Evolutionary conservation across 179 eudicot genomes (phyloP).

Genomic region (Spergularia azorica): DNA sequence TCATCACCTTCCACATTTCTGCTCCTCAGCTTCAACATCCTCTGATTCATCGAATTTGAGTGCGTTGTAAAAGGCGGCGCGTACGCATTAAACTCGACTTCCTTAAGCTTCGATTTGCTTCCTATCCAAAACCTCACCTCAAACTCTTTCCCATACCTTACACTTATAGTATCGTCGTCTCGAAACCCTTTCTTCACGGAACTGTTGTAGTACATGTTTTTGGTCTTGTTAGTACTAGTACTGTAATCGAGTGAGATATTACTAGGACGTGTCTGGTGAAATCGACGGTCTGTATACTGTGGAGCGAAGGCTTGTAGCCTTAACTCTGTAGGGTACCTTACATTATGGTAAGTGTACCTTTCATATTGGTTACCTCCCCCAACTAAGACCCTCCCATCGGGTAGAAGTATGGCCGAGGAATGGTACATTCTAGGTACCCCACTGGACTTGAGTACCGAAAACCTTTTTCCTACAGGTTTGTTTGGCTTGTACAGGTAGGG

Average conservation of each 20-base stretch:
- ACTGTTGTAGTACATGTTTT: not conserved
- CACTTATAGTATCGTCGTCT: constrained; percentile 4
- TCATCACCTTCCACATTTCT: constrained; percentile 10
- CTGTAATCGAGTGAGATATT: constrained; percentile 17
- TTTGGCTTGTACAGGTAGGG: constrained; percentile 32
- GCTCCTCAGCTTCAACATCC: constrained; percentile 49
- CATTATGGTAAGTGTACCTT: constrained; percentile 32
- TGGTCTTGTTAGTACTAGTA: not conserved
- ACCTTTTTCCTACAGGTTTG: constrained; percentile 27
- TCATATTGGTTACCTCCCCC: constrained; percentile 41
- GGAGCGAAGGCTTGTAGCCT: constrained; percentile 40
- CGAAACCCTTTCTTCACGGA: not conserved
- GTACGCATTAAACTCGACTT: constrained; percentile 48
- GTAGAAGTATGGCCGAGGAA: constrained; percentile 38
- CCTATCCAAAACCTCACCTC: constrained; percentile 28
- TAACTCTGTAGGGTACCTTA: constrained; percentile 40
- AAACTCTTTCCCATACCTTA: constrained; percentile 33
- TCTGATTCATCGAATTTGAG: constrained; percentile 67
- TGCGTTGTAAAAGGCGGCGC: constrained; percentile 84
- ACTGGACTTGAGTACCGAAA: constrained; percentile 22
- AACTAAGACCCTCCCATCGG: constrained; percentile 34
- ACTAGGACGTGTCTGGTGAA: constrained; percentile 24
- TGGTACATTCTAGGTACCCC: constrained; percentile 38
- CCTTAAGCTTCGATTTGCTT: not conserved
- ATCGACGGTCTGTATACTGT: constrained; percentile 26